Evolutionary conservation across 805 yeast genomes (phyloP).

Genomic region (Zygoascus biomembranicola): DNA sequence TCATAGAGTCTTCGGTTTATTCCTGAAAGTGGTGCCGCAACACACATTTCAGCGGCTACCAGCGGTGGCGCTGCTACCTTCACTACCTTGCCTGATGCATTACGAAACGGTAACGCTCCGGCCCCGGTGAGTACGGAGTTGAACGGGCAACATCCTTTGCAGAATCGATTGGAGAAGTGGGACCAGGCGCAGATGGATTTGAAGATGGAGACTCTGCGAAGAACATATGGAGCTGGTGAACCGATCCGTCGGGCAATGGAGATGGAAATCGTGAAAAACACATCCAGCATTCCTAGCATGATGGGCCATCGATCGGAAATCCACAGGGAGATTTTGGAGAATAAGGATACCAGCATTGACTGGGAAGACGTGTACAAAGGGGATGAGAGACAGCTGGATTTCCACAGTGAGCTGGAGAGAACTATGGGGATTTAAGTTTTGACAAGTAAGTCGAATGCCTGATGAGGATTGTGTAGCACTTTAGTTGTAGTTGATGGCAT

Average conservation of each 20-base stretch:
- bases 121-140: constrained; percentile 33
- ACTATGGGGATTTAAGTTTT: constrained; percentile 33
- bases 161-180: constrained; percentile 69
- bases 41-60: constrained; percentile 8
- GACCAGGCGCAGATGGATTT: constrained; percentile 63
- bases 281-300: constrained; percentile 59
- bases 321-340: constrained; percentile 70
- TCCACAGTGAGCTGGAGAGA: constrained; percentile 70
- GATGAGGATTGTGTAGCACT: too few relatives aligned
- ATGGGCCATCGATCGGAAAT: constrained; percentile 44
- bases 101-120: constrained; percentile 51
- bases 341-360: constrained; percentile 68
- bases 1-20: constrained; percentile 8
- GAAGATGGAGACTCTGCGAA: constrained; percentile 68
- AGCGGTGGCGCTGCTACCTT: constrained; percentile 40
- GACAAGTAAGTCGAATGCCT: too few relatives aligned
- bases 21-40: constrained; percentile 7
- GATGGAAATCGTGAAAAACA: constrained; percentile 55
- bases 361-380: constrained; percentile 88
- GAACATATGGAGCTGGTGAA: constrained; percentile 86
- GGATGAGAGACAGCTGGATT: constrained; percentile 31
- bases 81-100: constrained; percentile 48
- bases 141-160: constrained; percentile 63
- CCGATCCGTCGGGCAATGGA: constrained; percentile 93
- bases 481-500: too few relatives aligned